phyloP scores from a whole-genome alignment of 352 stramenopile genomes.

The Phytophthora ohioensis region DNA sequence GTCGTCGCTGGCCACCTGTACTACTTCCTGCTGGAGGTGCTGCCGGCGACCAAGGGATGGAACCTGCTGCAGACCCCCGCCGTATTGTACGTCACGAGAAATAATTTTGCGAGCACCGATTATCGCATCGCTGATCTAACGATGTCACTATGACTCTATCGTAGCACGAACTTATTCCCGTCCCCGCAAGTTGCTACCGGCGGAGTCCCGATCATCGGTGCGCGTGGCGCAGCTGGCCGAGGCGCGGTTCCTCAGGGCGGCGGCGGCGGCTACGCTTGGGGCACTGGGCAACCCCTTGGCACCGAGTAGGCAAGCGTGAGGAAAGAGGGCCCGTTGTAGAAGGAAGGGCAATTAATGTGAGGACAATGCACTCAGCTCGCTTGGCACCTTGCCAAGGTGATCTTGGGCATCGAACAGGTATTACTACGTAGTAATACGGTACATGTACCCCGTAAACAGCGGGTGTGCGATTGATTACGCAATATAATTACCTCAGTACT shows the following conservation, averaged over 20 bases:
- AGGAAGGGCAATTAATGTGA: background rate
- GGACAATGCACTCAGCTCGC: background rate
- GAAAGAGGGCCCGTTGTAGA: background rate
- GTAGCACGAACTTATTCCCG: constrained; percentile 72
- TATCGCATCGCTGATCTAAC: constrained; percentile 9
- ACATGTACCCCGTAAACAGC: too few relatives aligned
- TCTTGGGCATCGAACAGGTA: too few relatives aligned
- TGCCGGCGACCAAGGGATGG: constrained; percentile 87
- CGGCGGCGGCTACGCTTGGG: constrained; percentile 75
- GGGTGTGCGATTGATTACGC: too few relatives aligned
- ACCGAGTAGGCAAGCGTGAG: constrained; percentile 23
- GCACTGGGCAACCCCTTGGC: constrained; percentile 66
- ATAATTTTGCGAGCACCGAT: background rate
- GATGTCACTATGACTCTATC: background rate
- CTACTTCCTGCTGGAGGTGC: constrained; percentile 91
- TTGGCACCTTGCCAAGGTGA: too few relatives aligned
- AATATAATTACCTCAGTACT: too few relatives aligned
- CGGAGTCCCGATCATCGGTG: constrained; percentile 71
- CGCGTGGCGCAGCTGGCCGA: constrained; percentile 41
- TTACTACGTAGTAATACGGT: too few relatives aligned
- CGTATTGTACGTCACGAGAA: constrained; percentile 71
- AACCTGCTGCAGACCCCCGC: constrained; percentile 83
- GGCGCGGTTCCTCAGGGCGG: constrained; percentile 48
- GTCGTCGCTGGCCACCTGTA: constrained; percentile 90
- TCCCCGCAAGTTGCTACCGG: constrained; percentile 55